Evolutionary conservation across 163 green algal genomes (phyloP), one percentile per base, ranked within the genome.

Genomic region (Prototheca wickerhamii): DNA sequence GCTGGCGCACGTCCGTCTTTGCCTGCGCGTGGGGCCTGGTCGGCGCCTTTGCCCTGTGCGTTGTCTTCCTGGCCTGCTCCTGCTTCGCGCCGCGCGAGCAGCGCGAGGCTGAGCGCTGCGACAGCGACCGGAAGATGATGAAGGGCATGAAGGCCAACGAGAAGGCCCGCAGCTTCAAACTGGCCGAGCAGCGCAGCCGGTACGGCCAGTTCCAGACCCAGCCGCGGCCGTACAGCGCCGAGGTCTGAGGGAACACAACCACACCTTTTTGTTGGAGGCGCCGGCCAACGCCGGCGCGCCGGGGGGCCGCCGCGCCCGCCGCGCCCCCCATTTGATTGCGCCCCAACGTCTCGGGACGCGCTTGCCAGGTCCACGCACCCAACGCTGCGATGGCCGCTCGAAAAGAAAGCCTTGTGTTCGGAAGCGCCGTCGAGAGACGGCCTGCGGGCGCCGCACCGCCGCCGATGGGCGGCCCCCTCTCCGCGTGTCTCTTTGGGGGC

Each of bases 161-260:
- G 29, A 35, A 5, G 15, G 29, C 15, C 5, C 53, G 53, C 53
- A 60, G 8, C 5, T 12, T 21, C 53, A 34, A 37, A 17, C 53
- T 60, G 15, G 53, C 53, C 6, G 28, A 20, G 5, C 53, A 60
- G 53, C 21, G 53, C 10, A 29, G 23, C 28, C 29, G 28, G 23
- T 60, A 60, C 25, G 53, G 29, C 28, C 53, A 60, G 53, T 60
- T 60, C 53, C 53, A 60, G 30, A 43, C 53, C 18, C n/a, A 54
- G 15, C 46, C 46, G 15, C 46, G 23, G 12, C 46, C 46, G 15
- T 54, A 54, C 46, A 54, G 46, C 46, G 10, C 46, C 20, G 46
- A 12, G 15, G 46, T 54, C 12, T 54, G 46, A 54, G 46, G 20
- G 5, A n/a, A n/a, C n/a, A n/a, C n/a, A n/a, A n/a, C n/a, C n/a